Conservation (phyloP, 176 grass and related monocot species). For the Carex cristatella region DNA sequence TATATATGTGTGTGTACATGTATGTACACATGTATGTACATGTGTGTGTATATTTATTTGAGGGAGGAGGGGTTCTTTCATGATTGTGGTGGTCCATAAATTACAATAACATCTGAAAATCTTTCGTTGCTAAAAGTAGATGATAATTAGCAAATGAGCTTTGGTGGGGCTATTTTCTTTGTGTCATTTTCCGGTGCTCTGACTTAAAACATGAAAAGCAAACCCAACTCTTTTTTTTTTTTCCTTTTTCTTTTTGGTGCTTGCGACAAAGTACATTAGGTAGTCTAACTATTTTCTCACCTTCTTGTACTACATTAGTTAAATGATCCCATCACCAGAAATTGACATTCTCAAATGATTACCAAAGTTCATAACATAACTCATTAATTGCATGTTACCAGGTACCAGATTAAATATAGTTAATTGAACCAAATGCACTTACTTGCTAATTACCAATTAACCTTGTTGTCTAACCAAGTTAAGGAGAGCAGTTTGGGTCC, state of each 20-base stretch:
- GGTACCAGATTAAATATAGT: background rate
- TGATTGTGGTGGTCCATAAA: background rate
- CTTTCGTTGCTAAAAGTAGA: background rate
- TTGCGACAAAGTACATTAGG: conserved; percentile 6
- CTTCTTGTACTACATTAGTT: conserved; percentile 12
- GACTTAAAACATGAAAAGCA: background rate
- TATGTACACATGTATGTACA: no score
- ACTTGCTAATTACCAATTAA: background rate
- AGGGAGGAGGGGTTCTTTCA: no score
- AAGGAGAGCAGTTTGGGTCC: background rate
- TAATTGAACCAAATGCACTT: no score
- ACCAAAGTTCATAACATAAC: background rate
- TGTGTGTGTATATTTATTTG: no score
- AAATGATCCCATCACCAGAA: background rate
- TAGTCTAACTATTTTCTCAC: conserved; percentile 8
- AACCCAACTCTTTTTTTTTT: background rate
- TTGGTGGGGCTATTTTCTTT: background rate
- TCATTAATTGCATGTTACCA: no score
- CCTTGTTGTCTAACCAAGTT: background rate
- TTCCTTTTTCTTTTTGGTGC: background rate
- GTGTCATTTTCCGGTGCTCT: background rate
- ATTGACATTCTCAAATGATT: conserved; percentile 1
- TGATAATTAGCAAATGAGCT: background rate
- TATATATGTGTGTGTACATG: no score
- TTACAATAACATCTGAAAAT: background rate